A percentile compares a stretch with the other conserved stretches of the same genome.
These are phyloP conservation scores for Myrica gale DNA, from an alignment of 306 rosid genomes.

Conservation along the genomic window DNA sequence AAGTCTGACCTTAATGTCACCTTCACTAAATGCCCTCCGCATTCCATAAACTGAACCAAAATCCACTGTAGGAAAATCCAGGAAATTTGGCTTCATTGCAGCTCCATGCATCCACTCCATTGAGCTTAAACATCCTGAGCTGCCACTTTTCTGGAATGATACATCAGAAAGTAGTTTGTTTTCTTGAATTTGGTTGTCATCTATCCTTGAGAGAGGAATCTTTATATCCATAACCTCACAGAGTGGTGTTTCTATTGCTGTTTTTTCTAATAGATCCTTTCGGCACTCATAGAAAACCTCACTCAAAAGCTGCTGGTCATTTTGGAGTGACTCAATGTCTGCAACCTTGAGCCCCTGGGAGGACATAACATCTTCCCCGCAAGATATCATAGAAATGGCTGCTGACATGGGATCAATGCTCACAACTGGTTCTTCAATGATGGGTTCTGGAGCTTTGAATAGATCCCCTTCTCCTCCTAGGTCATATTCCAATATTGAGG, in stretches of 20 bases:
- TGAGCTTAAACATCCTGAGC: constrained; percentile 69
- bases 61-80: constrained; percentile 69
- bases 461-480: constrained; percentile 91
- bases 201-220: constrained; percentile 45
- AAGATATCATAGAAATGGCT: constrained; percentile 74
- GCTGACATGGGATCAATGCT: constrained; percentile 67
- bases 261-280: constrained; percentile 74
- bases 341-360: constrained; percentile 61
- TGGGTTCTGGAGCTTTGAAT: constrained; percentile 89
- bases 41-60: constrained; percentile 65
- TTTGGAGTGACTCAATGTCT: constrained; percentile 72
- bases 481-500: constrained; percentile 76
- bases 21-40: constrained; percentile 88
- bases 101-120: constrained; percentile 76
- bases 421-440: constrained; percentile 59
- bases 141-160: constrained; percentile 60
- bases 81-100: constrained; percentile 53
- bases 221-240: constrained; percentile 67
- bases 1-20: constrained; percentile 86
- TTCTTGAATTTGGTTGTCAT: constrained; percentile 55
- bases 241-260: constrained; percentile 52
- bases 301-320: constrained; percentile 66
- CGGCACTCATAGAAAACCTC: constrained; percentile 77
- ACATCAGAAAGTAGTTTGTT: constrained; percentile 48
- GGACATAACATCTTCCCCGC: constrained; percentile 63